Evolutionary conservation across 192 early-diverging fungal species (phyloP).

Genomic region (Helicostylum pulchrum): DNA sequence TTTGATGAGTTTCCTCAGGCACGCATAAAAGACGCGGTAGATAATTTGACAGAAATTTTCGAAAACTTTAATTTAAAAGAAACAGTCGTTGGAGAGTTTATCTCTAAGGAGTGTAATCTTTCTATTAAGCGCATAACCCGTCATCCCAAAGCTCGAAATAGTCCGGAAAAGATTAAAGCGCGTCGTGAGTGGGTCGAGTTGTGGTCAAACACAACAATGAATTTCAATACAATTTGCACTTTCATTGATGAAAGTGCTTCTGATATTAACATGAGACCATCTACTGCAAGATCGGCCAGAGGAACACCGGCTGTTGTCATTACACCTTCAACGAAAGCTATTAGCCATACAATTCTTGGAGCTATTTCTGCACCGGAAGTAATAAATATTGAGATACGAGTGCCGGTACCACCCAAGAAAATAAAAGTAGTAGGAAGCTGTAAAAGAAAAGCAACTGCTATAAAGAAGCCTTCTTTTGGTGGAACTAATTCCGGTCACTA

Average conservation of each 20-base stretch:
- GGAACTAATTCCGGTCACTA: constrained; percentile 2
- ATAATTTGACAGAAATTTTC: no score
- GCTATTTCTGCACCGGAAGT: constrained; percentile 14
- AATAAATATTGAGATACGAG: neutral
- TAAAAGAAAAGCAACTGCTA: neutral
- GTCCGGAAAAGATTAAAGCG: no score
- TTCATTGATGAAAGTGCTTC: constrained; percentile 22
- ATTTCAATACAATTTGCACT: constrained; percentile 7
- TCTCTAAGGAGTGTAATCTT: no score
- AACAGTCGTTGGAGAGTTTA: no score
- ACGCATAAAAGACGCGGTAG: no score
- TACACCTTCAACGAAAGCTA: constrained; percentile 8
- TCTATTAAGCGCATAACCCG: no score
- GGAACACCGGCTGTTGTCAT: constrained; percentile 9
- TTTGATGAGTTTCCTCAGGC: no score
- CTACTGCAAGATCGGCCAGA: neutral
- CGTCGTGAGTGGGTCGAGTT: neutral
- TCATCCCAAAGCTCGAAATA: no score
- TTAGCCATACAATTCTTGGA: constrained; percentile 8
- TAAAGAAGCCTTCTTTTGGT: no score
- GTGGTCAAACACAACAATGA: constrained; percentile 9
- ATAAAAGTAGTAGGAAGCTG: neutral
- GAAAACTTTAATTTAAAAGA: no score
- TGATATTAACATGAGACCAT: constrained; percentile 24
- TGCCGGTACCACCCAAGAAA: neutral